phyloP scores from a whole-genome alignment of 2,329 filamentous ascomycete genomes.

The Dothideomycetes sp. region DNA sequence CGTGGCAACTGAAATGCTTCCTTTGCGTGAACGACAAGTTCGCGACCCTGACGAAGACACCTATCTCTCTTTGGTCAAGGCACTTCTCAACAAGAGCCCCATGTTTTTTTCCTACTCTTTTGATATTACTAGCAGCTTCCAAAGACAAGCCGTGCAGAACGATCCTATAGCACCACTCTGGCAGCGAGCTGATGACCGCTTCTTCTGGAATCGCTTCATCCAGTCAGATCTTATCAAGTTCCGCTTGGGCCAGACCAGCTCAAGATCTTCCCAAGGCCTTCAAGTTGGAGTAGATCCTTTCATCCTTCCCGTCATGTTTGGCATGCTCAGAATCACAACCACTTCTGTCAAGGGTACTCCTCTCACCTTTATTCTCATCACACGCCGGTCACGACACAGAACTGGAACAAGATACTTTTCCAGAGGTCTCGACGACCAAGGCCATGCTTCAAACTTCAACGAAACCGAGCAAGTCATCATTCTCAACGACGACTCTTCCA shows the following conservation, averaged over 20 bases:
- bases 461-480: slow-evolving; percentile 92
- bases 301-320: slow-evolving; percentile 91
- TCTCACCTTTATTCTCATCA: slow-evolving; percentile 78
- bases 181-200: slow-evolving; percentile 88
- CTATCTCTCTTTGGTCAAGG: slow-evolving; percentile 73
- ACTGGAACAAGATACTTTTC: slow-evolving; percentile 93
- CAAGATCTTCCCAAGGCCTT: slow-evolving; percentile 52
- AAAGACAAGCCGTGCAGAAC: slow-evolving; percentile 67
- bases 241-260: slow-evolving; percentile 48
- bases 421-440: slow-evolving; percentile 82
- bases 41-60: slow-evolving; percentile 90
- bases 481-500: slow-evolving; percentile 65
- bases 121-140: slow-evolving; percentile 93
- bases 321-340: slow-evolving; percentile 83
- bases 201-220: slow-evolving; percentile 97
- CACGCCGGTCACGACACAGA: slow-evolving; percentile 75
- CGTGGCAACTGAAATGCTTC: slow-evolving; percentile 80
- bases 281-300: slow-evolving; percentile 78
- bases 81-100: slow-evolving; percentile 68
- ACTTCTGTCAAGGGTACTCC: slow-evolving; percentile 77
- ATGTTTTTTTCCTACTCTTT: slow-evolving; percentile 99
- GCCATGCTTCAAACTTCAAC: slow-evolving; percentile 97
- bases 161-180: slow-evolving; percentile 67
- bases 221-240: slow-evolving; percentile 88
- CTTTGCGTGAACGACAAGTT: slow-evolving; percentile 81